These are phyloP conservation scores for Nakaseomyces nivariensis DNA, from an alignment of 1,139 yeast species.

Conservation along the genomic window DNA sequence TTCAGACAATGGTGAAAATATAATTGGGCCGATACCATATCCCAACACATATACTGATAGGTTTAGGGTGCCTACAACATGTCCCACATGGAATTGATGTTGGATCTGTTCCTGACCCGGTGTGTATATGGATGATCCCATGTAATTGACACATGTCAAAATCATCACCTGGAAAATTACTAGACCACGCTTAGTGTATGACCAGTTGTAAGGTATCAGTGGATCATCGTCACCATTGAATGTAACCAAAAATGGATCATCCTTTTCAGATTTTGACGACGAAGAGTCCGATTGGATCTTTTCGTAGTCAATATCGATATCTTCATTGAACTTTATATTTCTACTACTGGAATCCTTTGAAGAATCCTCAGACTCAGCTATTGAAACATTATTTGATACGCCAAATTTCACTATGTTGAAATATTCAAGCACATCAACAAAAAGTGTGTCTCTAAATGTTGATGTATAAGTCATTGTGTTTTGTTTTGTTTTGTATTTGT, in stretches of 20 bases:
- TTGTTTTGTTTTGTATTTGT: no score
- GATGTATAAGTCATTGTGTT: not conserved
- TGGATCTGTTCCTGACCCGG: conserved; percentile 35
- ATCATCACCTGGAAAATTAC: conserved; percentile 36
- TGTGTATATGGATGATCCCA: conserved; percentile 53
- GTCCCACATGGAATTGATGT: conserved; percentile 15
- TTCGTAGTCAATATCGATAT: not conserved
- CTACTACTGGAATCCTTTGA: not conserved
- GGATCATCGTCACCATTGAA: conserved; percentile 37
- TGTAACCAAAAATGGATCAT: conserved; percentile 12
- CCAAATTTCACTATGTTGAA: conserved; percentile 2
- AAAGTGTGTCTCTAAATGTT: conserved; percentile 1
- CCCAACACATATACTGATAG: conserved; percentile 35
- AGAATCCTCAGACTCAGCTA: not conserved
- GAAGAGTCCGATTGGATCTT: not conserved
- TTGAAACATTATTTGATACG: not conserved
- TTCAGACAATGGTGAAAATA: conserved; percentile 48
- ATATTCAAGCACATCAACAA: conserved; percentile 4
- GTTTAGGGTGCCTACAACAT: conserved; percentile 16
- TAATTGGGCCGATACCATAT: conserved; percentile 47
- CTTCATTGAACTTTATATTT: not conserved
- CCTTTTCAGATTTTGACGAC: not conserved
- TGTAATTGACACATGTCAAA: conserved; percentile 45
- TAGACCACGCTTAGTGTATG: conserved; percentile 32
- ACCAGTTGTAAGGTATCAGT: conserved; percentile 52